Base-by-base conservation (phyloP, 495 filamentous ascomycete genomes). In the Aspergillus bertholletiae region DNA sequence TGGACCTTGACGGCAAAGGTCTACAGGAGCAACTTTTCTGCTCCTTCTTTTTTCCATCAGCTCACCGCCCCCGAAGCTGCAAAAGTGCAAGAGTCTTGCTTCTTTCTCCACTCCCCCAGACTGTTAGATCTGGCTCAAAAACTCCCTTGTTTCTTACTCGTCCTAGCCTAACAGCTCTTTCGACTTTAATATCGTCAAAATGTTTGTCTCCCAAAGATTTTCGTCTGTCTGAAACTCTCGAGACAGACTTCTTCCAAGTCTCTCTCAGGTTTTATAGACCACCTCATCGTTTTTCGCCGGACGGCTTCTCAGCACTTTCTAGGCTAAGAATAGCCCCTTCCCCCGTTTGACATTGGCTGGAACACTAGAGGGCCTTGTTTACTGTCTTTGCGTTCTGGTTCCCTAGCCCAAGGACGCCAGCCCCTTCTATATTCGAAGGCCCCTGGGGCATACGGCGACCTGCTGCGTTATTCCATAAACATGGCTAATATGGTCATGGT, bases 51-150 rank as follows among this genome's bases (percentile, higher is more conserved):
- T 49, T 51, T 46, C 20, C 46, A 41, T 24, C 46, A 49, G 53
- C 60, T 62, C 60, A 62, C 60, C 60, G 60, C 56, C 60, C 55
- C 60, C 49, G 51, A 58, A 47, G 41, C 60, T 62, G 30, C 28
- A 56, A 35, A n/a, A 44, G 44, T 51, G 45, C 52, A 49, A 54
- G 35, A 46, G 34, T 52, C 44, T 40, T 51, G 18, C 51, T 46
- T 51, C 49, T 51, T 43, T 53, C 30, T n/a, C 24, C 26, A 26
- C 34, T 49, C 41, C 23, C 24, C 23, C 27, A 39, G 15, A 39
- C 24, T 52, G 28, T 18, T 32, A 21, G n/a, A 23, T 55, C 21
- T 47, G 23, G 21, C 44, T 52, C 39, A 35, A 12, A 35, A 21
- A 20, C 15, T 20, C 27, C 44, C 47, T 39, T 26, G n/a, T 37